A percentile compares a stretch with the other conserved stretches of the same genome.
phyloP scores from a whole-genome alignment of 148 eudicot species.

The Amaranthus palmeri region DNA sequence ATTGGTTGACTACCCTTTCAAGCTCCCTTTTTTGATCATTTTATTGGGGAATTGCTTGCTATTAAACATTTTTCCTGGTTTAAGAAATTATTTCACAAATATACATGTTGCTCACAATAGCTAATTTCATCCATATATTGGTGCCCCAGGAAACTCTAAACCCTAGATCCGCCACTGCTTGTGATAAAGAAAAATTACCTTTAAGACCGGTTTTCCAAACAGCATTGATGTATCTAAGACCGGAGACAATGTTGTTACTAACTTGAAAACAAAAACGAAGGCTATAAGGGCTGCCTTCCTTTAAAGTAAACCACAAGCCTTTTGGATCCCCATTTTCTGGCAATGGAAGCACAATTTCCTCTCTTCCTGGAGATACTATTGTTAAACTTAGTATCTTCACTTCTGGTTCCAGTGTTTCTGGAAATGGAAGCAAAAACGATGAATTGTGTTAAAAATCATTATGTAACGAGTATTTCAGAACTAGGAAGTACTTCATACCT shows the following conservation, averaged over 20 bases:
- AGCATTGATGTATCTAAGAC: constrained; percentile 62
- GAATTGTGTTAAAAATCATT: no score
- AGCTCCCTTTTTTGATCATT: no score
- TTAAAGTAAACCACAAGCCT: constrained; percentile 66
- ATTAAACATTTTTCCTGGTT: no score
- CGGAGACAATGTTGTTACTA: constrained; percentile 68
- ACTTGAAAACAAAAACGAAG: constrained; percentile 60
- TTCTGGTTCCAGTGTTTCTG: constrained; percentile 55
- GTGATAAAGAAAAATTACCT: constrained; percentile 33
- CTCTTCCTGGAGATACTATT: constrained; percentile 49
- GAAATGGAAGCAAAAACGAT: not conserved
- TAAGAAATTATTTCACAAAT: no score
- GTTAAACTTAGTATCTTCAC: constrained; percentile 62
- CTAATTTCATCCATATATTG: no score
- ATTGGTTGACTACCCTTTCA: no score
- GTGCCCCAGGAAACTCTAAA: no score
- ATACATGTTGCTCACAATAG: no score
- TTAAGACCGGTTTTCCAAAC: constrained; percentile 83
- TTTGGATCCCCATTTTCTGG: constrained; percentile 47
- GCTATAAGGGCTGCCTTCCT: constrained; percentile 65
- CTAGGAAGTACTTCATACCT: not conserved
- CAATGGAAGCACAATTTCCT: constrained; percentile 46
- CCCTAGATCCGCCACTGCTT: no score
- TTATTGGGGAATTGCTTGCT: no score
- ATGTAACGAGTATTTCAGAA: not conserved